phyloP scores from a whole-genome alignment of 208 protist species.

The Strigomonas culicis region DNA sequence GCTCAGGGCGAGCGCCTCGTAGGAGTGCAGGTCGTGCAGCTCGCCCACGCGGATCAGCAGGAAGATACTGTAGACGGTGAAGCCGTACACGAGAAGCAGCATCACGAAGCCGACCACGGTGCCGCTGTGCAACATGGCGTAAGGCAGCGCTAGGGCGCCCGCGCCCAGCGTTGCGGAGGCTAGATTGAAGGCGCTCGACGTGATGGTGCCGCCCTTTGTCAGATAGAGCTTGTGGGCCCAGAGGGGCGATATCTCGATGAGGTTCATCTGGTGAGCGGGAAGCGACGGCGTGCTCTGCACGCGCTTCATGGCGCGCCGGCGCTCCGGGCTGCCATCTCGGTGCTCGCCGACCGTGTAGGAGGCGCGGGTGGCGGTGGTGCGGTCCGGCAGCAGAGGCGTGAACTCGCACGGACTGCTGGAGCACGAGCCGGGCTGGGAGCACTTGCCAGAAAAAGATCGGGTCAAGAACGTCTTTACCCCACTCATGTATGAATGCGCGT shows the following conservation, averaged over 20 bases:
- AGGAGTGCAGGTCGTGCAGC: conserved; percentile 49
- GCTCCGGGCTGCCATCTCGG: neutral
- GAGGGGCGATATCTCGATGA: conserved; percentile 37
- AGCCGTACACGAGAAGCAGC: conserved; percentile 40
- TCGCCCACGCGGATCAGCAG: conserved; percentile 60
- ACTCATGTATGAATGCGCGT: no score
- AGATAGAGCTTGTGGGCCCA: conserved; percentile 49
- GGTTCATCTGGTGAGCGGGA: conserved; percentile 18
- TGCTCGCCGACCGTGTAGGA: conserved; percentile 19
- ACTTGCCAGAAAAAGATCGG: no score
- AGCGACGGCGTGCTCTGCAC: conserved; percentile 31
- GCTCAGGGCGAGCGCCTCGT: conserved; percentile 60
- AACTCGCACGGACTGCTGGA: conserved; percentile 11
- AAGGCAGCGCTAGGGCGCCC: conserved; percentile 65
- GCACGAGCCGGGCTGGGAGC: neutral
- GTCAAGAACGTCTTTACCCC: no score
- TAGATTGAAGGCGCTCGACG: conserved; percentile 76
- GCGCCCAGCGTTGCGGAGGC: conserved; percentile 73
- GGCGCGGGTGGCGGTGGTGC: conserved; percentile 22
- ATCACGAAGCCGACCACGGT: conserved; percentile 30
- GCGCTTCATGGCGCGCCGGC: conserved; percentile 17
- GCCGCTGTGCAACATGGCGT: conserved; percentile 64
- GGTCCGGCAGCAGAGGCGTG: conserved; percentile 24
- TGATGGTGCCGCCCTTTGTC: conserved; percentile 51
- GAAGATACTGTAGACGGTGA: conserved; percentile 74